Evolutionary conservation across 2,329 filamentous ascomycete species (phyloP).

Genomic region (Chaetomium strumarium): DNA sequence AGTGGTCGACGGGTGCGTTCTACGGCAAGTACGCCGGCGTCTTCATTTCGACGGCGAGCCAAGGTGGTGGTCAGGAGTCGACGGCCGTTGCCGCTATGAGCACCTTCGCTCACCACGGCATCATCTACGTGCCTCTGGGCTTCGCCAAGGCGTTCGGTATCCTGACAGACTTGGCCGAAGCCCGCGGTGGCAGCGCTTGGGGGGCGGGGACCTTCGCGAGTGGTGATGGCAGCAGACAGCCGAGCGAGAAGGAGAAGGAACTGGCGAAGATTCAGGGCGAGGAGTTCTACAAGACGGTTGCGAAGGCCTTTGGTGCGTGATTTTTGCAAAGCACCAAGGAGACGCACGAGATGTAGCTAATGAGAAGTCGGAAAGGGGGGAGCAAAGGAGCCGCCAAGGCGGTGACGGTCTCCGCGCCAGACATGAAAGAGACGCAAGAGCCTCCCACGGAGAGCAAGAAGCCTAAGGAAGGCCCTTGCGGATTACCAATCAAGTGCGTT

Average conservation of each 20-base stretch:
- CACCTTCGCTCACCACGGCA: conserved; percentile 86
- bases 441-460: too few relatives aligned
- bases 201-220: conserved; percentile 85
- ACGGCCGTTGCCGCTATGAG: conserved; percentile 77
- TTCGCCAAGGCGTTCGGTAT: conserved; percentile 73
- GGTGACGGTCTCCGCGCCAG: background rate
- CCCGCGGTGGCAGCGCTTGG: conserved; percentile 86
- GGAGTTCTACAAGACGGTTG: conserved; percentile 70
- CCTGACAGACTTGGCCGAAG: conserved; percentile 66
- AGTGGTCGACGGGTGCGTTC: conserved; percentile 73
- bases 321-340: background rate
- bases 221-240: conserved; percentile 78
- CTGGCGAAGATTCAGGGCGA: conserved; percentile 79
- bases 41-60: conserved; percentile 81
- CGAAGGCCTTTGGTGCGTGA: conserved; percentile 66
- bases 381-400: background rate
- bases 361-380: conserved; percentile 11
- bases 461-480: conserved; percentile 10
- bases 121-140: conserved; percentile 93
- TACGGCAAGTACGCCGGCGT: conserved; percentile 86
- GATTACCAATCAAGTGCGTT: conserved; percentile 8
- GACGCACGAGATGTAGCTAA: conserved; percentile 19
- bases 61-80: conserved; percentile 87
- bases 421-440: background rate
- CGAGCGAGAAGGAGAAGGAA: conserved; percentile 66